Evolutionary conservation across 805 yeast species (phyloP).

Genomic region (Yarrowia bubula): DNA sequence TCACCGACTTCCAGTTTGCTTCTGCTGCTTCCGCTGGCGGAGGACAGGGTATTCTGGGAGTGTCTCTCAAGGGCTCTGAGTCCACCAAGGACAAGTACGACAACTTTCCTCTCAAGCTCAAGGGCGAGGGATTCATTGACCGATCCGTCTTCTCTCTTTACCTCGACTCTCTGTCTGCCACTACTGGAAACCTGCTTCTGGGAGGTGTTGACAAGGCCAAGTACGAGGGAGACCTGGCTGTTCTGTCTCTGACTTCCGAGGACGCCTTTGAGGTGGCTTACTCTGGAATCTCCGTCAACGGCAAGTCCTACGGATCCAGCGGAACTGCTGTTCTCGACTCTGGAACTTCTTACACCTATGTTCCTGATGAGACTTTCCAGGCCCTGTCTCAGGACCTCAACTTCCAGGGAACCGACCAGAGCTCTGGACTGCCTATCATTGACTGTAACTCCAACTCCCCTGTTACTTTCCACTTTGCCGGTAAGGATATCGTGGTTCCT

Average conservation of each 20-base stretch:
- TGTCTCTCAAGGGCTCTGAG: conserved; percentile 31
- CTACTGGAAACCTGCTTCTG: conserved; percentile 31
- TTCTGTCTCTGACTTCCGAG: conserved; percentile 43
- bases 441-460: conserved; percentile 83
- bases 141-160: conserved; percentile 47
- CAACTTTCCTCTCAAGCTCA: conserved; percentile 40
- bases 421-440: conserved; percentile 77
- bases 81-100: conserved; percentile 32
- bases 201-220: conserved; percentile 33
- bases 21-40: conserved; percentile 22
- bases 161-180: conserved; percentile 38
- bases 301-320: not conserved
- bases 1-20: conserved; percentile 38
- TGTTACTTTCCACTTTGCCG: conserved; percentile 82
- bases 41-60: conserved; percentile 30
- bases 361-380: conserved; percentile 41
- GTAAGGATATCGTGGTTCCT: conserved; percentile 87
- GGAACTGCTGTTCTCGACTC: conserved; percentile 45
- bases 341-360: conserved; percentile 50
- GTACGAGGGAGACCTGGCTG: conserved; percentile 30
- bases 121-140: conserved; percentile 42
- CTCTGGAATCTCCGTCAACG: conserved; percentile 39
- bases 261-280: conserved; percentile 30
- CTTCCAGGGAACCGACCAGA: conserved; percentile 82
- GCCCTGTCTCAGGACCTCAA: conserved; percentile 37